Percentiles rank a stretch among this genome's conserved stretches.
phyloP scores from a whole-genome alignment of 805 yeast species.

The Maudiozyma barnettii region DNA sequence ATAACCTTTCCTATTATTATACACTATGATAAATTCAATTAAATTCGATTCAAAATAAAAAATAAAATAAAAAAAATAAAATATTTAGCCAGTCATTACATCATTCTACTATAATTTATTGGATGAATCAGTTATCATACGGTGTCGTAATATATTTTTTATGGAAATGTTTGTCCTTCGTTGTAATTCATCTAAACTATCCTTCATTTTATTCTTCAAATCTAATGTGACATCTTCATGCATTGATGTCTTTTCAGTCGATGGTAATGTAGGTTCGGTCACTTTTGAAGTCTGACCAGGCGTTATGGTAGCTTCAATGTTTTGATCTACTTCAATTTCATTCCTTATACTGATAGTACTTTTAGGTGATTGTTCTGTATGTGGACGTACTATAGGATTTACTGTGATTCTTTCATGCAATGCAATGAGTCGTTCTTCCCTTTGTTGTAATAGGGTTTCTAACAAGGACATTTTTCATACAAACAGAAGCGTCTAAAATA shows the following conservation, averaged over 20 bases:
- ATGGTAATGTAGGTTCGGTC: too few species aligned
- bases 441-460: background rate
- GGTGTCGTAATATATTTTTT: conserved; percentile 31
- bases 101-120: background rate
- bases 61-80: background rate
- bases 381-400: too few species aligned
- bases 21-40: background rate
- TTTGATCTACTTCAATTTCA: too few species aligned
- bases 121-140: conserved; percentile 9
- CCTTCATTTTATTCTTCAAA: conserved; percentile 32
- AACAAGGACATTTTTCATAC: background rate
- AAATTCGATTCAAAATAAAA: background rate
- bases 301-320: too few species aligned
- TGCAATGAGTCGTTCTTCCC: background rate
- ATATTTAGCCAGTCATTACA: background rate
- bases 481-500: too few species aligned
- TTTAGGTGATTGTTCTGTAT: too few species aligned
- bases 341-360: too few species aligned
- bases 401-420: background rate
- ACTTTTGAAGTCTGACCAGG: too few species aligned
- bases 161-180: conserved; percentile 37
- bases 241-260: too few species aligned
- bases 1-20: background rate
- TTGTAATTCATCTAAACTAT: conserved; percentile 31
- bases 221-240: conserved; percentile 25